phyloP scores from a whole-genome alignment of 108 stramenopile species.

The Cylindrotheca fusiformis region DNA sequence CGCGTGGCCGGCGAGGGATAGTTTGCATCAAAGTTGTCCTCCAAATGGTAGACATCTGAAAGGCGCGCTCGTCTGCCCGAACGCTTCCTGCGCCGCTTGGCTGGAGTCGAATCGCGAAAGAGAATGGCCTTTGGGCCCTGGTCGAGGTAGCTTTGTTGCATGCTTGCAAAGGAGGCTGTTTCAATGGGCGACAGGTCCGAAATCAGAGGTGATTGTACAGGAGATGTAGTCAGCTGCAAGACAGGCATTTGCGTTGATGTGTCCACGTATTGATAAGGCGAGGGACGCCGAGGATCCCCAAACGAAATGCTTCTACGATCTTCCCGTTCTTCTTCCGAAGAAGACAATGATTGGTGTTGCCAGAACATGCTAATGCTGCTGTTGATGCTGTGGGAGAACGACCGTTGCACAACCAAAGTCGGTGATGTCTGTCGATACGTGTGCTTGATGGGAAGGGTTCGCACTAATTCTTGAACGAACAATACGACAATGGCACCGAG shows the following conservation, averaged over 20 bases:
- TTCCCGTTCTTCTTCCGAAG: slow-evolving; percentile 23
- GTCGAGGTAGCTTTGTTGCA: slow-evolving; percentile 5
- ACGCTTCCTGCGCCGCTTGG: slow-evolving; percentile 11
- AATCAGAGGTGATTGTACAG: slow-evolving; percentile 7
- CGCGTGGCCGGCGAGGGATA: not conserved
- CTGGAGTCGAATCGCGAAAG: slow-evolving; percentile 7
- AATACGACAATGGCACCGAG: too few relatives aligned
- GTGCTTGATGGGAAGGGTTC: too few relatives aligned
- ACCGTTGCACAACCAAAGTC: too few relatives aligned
- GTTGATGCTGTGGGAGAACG: too few relatives aligned
- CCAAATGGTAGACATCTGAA: slow-evolving; percentile 18
- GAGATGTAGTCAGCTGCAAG: slow-evolving; percentile 15
- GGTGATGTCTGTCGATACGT: too few relatives aligned
- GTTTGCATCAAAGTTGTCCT: not conserved
- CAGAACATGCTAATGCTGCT: not conserved
- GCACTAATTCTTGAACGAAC: too few relatives aligned
- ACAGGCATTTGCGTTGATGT: slow-evolving; percentile 6
- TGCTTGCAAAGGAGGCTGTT: not conserved
- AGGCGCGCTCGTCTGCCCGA: slow-evolving; percentile 14
- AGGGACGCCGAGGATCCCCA: not conserved
- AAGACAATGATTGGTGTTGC: slow-evolving; percentile 3
- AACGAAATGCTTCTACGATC: not conserved
- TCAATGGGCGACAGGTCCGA: slow-evolving; percentile 2
- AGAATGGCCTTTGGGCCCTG: not conserved
- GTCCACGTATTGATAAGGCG: not conserved